These are phyloP conservation scores for Takakia lepidozioides DNA, from an alignment of 225 moss, liverwort and hornwort genomes.

Conservation along the genomic window DNA sequence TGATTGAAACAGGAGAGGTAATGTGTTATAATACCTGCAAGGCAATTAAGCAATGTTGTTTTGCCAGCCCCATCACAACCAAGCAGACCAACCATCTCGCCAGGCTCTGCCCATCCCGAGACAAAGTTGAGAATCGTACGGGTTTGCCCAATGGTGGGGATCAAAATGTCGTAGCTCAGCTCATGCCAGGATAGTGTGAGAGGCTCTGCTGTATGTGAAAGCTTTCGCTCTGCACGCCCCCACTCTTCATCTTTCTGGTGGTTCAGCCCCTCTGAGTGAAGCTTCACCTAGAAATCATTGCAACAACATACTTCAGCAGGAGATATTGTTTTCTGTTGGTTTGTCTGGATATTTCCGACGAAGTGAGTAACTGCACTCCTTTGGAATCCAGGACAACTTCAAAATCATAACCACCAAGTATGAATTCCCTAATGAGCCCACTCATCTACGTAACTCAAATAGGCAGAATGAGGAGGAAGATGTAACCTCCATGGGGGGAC, in stretches of 20 bases:
- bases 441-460: no score
- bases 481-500: slow-evolving; percentile 42
- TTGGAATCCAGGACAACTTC: no score
- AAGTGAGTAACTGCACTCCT: no score
- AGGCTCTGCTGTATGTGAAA: slow-evolving; percentile 49
- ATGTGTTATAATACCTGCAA: slow-evolving; percentile 51
- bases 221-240: slow-evolving; percentile 27
- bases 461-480: no score
- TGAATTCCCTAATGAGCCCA: no score
- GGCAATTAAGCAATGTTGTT: slow-evolving; percentile 71
- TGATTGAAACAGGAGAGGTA: not conserved
- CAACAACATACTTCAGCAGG: no score
- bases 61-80: slow-evolving; percentile 69
- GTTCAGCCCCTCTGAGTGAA: slow-evolving; percentile 28
- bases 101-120: slow-evolving; percentile 92
- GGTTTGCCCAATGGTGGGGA: slow-evolving; percentile 48
- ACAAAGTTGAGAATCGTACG: slow-evolving; percentile 51
- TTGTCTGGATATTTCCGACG: no score
- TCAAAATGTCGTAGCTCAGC: slow-evolving; percentile 67
- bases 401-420: no score
- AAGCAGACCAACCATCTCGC: slow-evolving; percentile 74
- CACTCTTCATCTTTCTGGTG: slow-evolving; percentile 34
- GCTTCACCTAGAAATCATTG: slow-evolving; percentile 24
- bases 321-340: no score
- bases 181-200: slow-evolving; percentile 96